Conservation (phyloP, 805 yeast species). For the Lipomyces starkeyi region DNA sequence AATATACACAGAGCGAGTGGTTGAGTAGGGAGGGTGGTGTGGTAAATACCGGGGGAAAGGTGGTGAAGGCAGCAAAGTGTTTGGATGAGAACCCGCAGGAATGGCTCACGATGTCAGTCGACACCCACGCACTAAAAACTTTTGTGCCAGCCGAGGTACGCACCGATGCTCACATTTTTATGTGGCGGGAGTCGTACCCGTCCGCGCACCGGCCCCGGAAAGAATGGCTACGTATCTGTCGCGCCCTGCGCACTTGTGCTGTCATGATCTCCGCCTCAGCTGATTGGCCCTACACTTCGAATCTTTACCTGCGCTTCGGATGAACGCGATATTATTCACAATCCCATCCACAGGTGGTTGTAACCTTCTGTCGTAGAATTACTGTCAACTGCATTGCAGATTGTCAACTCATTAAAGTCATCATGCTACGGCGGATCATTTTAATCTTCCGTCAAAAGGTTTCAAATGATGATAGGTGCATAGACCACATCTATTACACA, state of each 20-base stretch:
- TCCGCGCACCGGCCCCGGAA: not conserved
- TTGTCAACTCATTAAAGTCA: too few species aligned
- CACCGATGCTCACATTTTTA: not conserved
- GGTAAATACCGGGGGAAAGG: conserved; percentile 5
- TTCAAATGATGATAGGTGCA: too few species aligned
- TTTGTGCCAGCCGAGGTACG: not conserved
- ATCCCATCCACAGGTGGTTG: too few species aligned
- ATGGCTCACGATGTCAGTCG: not conserved
- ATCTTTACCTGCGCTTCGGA: not conserved
- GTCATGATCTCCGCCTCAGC: not conserved
- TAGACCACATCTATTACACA: not conserved
- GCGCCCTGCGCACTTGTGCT: not conserved
- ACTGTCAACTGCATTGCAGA: too few species aligned
- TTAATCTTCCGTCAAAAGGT: too few species aligned
- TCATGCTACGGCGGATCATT: too few species aligned
- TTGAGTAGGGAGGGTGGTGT: conserved; percentile 11
- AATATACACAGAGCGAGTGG: not conserved
- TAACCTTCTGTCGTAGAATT: too few species aligned
- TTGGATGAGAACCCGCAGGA: not conserved
- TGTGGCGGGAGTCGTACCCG: not conserved
- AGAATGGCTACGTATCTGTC: not conserved
- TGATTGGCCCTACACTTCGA: not conserved
- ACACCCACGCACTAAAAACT: not conserved
- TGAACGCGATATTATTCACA: not conserved
- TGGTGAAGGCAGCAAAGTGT: not conserved